Evolutionary conservation across 2,329 filamentous ascomycete species (phyloP), one percentile per base, ranked within the genome.

Genomic region (Thermoascus crustaceus): DNA sequence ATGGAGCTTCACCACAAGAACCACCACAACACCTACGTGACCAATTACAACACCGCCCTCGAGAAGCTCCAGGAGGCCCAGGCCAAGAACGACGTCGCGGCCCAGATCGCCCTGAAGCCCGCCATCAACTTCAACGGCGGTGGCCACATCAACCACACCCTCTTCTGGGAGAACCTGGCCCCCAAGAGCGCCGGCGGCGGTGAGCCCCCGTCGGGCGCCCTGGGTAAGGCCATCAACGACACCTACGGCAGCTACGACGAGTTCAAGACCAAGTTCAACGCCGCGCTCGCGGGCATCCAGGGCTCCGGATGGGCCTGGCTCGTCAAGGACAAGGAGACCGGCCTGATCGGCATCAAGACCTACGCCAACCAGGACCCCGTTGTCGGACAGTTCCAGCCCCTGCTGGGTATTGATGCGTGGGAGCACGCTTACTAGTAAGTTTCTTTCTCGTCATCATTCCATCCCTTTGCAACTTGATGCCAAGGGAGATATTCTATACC

Each of bases 1-100:
- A 94, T 94, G 88, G 85, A 94, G 70, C 77, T 94, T 30, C 88
- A 94, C 73, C 84, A 94, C 76, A 80, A 76, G 68, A 89, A 87
- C 67, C 87, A 94, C 74, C 88, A 94, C 72, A 80, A 89, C 66
- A 88, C 87, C 55, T 94, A 94, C 63, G 85, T 94, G 52, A 91
- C 80, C 64, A 82, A 81, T 61, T 84, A 85, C 71, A 94, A 94
- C 71, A 73, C 80, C 42, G 81, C 85, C 39, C 68, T 78, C 48
- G 79, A 87, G 64, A 78, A 88, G 57, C 67, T 84, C 44, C 69
- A 72, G 39, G 72, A 77, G 45, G 75, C 75, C 7, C 64, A 73
- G 47, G 54, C 60, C 34, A 70, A 68, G 48, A 58, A 63, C 38
- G 71, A 78, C 54, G 72, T 77, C 47, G 49, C 67, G 34, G 60